Base-by-base conservation (phyloP, 371 early-diverging fungal genomes). In the Mortierella sp. region DNA sequence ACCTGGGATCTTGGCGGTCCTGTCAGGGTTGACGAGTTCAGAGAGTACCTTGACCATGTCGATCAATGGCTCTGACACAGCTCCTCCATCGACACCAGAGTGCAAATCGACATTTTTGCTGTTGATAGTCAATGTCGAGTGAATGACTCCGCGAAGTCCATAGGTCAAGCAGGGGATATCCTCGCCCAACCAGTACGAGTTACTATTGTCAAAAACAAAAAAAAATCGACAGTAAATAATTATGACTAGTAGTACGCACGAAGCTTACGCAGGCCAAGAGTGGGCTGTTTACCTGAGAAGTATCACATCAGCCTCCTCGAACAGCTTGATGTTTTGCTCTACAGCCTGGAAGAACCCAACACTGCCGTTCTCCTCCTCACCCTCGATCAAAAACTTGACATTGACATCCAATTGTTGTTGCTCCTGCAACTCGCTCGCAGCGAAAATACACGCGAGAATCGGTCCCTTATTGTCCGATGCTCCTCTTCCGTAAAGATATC, bases 91-190 rank as follows among this genome's bases (percentile, higher is more conserved):
- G 10, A 97, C 95, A 42, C 97, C 97, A 26, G 97, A 95, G 87
- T 97, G 97, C 19, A 95, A 88, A 74, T 97, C 96, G 16, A 91
- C 88, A 26, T 91, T 82, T 24, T 91, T 83, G 77, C 93, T 92
- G 75, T 88, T 89, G 24, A 91, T 91, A 47, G 92, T 89, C 42
- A 97, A 80, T 11, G 90, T 91, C 8, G 96, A 94, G 72, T 94
- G 94, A 58, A 97, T 94, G 0, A 95, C 94, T 28, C 97, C 97
- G 68, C 99, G 97, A 70, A 99, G 95, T 57, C 99, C 99, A 89
- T 98, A 98, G 14, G 99, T 99, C 84, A 99, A 88, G 89, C 99
- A 98, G 21, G 99, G 99, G 89, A 96, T 98, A 75, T 91, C 95
- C 50, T 95, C 97, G 72, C 98, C 97, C 31, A 98, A 92, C 98